These are phyloP conservation scores for Ceratocystis smalleyi DNA, from an alignment of 2,329 filamentous ascomycete genomes.

Conservation along the genomic window DNA sequence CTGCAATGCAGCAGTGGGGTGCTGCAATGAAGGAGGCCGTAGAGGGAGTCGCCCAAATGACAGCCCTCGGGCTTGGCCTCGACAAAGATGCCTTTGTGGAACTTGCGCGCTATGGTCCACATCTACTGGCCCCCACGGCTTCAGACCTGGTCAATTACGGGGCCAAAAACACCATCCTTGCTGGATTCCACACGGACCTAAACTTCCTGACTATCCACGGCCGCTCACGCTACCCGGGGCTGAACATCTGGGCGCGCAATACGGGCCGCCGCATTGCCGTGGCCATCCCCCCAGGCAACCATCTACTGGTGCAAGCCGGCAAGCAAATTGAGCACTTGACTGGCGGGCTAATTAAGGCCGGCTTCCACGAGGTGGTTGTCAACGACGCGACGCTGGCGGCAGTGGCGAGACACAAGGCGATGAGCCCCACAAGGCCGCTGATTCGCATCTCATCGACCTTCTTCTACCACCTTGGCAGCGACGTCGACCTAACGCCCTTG, in stretches of 20 bases:
- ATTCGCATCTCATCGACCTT: slow-evolving; percentile 44
- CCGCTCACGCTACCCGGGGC: slow-evolving; percentile 44
- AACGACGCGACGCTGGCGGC: slow-evolving; percentile 36
- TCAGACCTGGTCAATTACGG: slow-evolving; percentile 42
- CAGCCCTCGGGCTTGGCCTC: slow-evolving; percentile 40
- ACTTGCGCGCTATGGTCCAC: slow-evolving; percentile 43
- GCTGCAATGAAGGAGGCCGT: slow-evolving; percentile 45
- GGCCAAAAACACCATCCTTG: slow-evolving; percentile 40
- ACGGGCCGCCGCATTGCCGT: slow-evolving; percentile 43
- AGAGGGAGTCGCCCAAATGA: slow-evolving; percentile 42
- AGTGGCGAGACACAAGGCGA: slow-evolving; percentile 29
- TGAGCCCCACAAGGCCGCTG: slow-evolving; percentile 34
- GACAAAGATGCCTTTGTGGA: slow-evolving; percentile 37
- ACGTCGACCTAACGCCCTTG: slow-evolving; percentile 39
- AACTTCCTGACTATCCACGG: slow-evolving; percentile 52
- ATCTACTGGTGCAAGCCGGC: slow-evolving; percentile 45
- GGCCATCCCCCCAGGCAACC: slow-evolving; percentile 40
- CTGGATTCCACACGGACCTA: slow-evolving; percentile 48
- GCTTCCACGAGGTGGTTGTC: slow-evolving; percentile 46
- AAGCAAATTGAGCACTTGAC: slow-evolving; percentile 49
- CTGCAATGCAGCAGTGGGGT: slow-evolving; percentile 43
- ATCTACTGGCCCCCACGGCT: slow-evolving; percentile 45
- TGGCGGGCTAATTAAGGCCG: slow-evolving; percentile 44
- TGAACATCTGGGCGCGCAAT: slow-evolving; percentile 50
- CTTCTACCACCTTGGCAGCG: slow-evolving; percentile 45